Evolutionary conservation across 163 green algal species (phyloP).

Genomic region (Chloromonas sp.): DNA sequence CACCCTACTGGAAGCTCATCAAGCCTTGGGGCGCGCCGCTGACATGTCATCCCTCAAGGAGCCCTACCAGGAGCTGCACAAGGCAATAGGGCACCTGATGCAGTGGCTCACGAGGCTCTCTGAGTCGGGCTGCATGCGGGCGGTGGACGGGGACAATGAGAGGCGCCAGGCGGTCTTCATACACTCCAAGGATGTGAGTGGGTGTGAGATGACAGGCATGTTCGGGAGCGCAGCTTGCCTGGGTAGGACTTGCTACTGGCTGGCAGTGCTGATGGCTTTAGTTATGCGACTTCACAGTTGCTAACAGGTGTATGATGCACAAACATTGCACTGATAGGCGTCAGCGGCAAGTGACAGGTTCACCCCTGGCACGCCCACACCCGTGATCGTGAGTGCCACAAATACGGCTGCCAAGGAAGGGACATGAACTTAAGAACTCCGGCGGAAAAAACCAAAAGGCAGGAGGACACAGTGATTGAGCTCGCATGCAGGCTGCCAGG

Average conservation of each 20-base stretch:
- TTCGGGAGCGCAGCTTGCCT: not conserved
- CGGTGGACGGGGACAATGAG: not conserved
- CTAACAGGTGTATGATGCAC: not conserved
- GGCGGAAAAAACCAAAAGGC: too few relatives aligned
- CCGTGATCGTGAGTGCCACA: too few relatives aligned
- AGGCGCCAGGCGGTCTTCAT: not conserved
- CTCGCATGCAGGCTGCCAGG: too few relatives aligned
- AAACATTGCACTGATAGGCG: not conserved
- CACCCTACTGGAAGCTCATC: slow-evolving; percentile 16
- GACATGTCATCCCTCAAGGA: slow-evolving; percentile 32
- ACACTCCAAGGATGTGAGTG: not conserved
- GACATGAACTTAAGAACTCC: too few relatives aligned
- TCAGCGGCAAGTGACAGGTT: too few relatives aligned
- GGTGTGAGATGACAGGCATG: not conserved
- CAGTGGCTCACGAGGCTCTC: slow-evolving; percentile 15
- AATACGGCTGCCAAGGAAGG: too few relatives aligned
- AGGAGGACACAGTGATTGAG: too few relatives aligned
- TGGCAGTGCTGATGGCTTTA: not conserved
- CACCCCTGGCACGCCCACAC: not conserved
- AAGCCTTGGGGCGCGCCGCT: slow-evolving; percentile 10
- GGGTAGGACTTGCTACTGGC: not conserved
- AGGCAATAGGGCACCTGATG: slow-evolving; percentile 22
- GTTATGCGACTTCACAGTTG: not conserved
- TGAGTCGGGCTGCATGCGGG: not conserved
- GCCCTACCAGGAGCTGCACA: slow-evolving; percentile 45